Conservation (phyloP, 208 protist genomes). For the Crithidia brevicula region DNA sequence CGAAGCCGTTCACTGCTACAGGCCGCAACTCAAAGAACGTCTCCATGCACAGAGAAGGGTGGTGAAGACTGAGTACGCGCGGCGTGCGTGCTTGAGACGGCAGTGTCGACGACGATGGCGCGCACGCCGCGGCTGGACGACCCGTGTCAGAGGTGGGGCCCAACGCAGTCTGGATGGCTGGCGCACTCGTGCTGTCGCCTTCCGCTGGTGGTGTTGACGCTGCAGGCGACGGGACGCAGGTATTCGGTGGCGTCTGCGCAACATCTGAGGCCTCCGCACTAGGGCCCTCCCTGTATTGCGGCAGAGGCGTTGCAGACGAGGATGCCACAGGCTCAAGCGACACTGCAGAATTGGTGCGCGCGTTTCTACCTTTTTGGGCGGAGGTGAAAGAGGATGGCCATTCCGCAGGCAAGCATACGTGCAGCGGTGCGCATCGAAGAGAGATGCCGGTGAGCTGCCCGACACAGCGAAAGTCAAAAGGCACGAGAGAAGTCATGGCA, state of each 20-base stretch:
- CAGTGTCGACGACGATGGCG: neutral
- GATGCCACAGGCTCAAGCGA: too few relatives aligned
- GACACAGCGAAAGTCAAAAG: conserved; percentile 34
- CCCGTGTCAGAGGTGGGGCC: too few relatives aligned
- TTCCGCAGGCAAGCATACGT: conserved; percentile 10
- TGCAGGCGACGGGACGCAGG: too few relatives aligned
- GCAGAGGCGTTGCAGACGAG: too few relatives aligned
- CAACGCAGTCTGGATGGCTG: too few relatives aligned
- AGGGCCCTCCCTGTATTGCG: too few relatives aligned
- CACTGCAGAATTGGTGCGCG: too few relatives aligned
- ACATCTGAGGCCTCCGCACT: too few relatives aligned
- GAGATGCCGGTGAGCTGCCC: conserved; percentile 30
- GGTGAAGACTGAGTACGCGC: conserved; percentile 18
- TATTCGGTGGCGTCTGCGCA: too few relatives aligned
- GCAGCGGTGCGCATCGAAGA: conserved; percentile 29
- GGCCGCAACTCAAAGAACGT: conserved; percentile 6
- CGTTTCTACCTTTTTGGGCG: too few relatives aligned
- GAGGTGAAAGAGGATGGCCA: too few relatives aligned
- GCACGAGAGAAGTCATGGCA: conserved; percentile 29
- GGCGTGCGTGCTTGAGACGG: neutral
- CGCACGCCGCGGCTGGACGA: too few relatives aligned
- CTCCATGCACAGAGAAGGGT: conserved; percentile 17
- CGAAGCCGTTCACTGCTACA: neutral
- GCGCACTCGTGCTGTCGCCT: neutral
- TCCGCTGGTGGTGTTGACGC: neutral